Conservation (phyloP, 208 protist genomes). For the Trypanosoma scelopori region DNA sequence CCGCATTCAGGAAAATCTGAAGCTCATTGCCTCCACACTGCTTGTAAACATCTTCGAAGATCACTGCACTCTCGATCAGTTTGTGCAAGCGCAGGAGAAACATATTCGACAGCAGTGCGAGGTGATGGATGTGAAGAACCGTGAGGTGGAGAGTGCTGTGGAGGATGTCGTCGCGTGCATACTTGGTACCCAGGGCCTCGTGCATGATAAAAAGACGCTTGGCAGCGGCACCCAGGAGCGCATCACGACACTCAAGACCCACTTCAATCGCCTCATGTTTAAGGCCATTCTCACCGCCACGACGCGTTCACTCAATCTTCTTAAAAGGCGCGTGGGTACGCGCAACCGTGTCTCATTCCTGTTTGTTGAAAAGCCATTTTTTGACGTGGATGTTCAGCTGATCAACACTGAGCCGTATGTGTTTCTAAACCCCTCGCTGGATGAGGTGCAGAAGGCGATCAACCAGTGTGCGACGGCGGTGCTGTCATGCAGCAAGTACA, state of each 20-base stretch:
- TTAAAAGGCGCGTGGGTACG: slow-evolving; percentile 93
- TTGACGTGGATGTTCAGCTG: slow-evolving; percentile 95
- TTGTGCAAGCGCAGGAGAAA: slow-evolving; percentile 89
- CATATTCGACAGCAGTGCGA: slow-evolving; percentile 91
- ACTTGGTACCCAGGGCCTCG: slow-evolving; percentile 65
- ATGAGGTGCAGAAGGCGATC: slow-evolving; percentile 95
- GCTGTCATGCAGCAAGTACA: slow-evolving; percentile 91
- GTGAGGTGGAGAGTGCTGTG: slow-evolving; percentile 91
- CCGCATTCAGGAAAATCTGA: slow-evolving; percentile 93
- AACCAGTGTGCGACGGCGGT: slow-evolving; percentile 91
- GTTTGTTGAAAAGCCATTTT: slow-evolving; percentile 93
- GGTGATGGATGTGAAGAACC: slow-evolving; percentile 93
- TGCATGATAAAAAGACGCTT: slow-evolving; percentile 21
- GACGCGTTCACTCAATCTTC: slow-evolving; percentile 85
- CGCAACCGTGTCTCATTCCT: slow-evolving; percentile 90
- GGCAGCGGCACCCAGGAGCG: slow-evolving; percentile 76
- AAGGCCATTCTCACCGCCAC: slow-evolving; percentile 91
- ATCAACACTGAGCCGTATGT: slow-evolving; percentile 90
- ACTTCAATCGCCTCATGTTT: slow-evolving; percentile 93
- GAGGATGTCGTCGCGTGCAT: slow-evolving; percentile 86
- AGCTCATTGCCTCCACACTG: slow-evolving; percentile 81
- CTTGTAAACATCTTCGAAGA: slow-evolving; percentile 77
- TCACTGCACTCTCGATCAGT: slow-evolving; percentile 80
- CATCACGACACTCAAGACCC: slow-evolving; percentile 76
- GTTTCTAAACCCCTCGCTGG: slow-evolving; percentile 92